Base-by-base conservation (phyloP, 2,329 filamentous ascomycete genomes). In the Aspergillus transmontanensis region DNA sequence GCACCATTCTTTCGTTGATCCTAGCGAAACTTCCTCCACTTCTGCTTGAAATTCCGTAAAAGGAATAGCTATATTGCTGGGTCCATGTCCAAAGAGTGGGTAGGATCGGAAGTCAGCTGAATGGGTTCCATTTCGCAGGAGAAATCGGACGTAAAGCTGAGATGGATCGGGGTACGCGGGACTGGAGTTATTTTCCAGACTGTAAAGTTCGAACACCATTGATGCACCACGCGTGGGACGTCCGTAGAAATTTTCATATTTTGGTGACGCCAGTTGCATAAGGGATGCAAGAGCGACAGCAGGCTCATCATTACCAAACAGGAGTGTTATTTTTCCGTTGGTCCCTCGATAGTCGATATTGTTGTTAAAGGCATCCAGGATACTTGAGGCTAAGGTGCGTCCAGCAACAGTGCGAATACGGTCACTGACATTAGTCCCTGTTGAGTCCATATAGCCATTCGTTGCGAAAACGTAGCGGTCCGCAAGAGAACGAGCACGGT, bases 51-150 rank as follows among this genome's bases (percentile, higher is more conserved):
- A 88, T 5, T 86, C 84, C 0, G 63, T 67, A 76, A 84, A 87
- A 0, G 73, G 71, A 67, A 87, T 82, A 6, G 81, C 78, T 1
- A 75, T 79, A 30, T 78, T 73, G 63, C 78, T 80, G 1, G 81
- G 82, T 1, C 80, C 80, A 59, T 78, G 74, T 51, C 79, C 78
- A 69, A 88, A 87, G 12, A 88, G 73, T 2, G 84, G 80, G 64
- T 84, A 86, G 0, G 78, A 68, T 34, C 72, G 71, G 39, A 75
- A 73, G 11, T 64, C 54, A n/a, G 73, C 69, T 26, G 73, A 58
- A 28, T 78, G 75, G 0, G 85, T 86, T 56, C 84, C 85, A 68
- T 89, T 88, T 68, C 83, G 84, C 74, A 85, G 83, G 61, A 82
- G 77, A 71, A 88, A 86, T 23, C 84, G 81, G 34, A 88, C 82